These are phyloP conservation scores for Petunia axillaris DNA, from an alignment of 257 asterid genomes.

Conservation along the genomic window DNA sequence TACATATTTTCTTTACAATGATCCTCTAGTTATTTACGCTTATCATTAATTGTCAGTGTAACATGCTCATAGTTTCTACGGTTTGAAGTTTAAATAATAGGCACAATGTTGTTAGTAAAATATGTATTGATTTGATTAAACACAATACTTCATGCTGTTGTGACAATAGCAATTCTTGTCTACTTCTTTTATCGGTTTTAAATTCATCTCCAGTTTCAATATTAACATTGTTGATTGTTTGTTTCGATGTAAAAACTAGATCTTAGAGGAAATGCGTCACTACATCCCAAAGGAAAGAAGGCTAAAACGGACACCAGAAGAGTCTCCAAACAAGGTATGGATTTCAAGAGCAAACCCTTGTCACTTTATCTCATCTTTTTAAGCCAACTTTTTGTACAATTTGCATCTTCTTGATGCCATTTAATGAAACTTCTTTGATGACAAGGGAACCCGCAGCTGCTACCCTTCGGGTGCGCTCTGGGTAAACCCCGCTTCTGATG, in stretches of 20 bases:
- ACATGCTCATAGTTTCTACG: too few species aligned
- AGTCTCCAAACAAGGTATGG: neutral
- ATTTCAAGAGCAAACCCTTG: slow-evolving; percentile 4
- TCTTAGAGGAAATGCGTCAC: neutral
- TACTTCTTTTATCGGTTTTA: neutral
- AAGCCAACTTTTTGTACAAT: too few species aligned
- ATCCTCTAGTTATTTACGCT: neutral
- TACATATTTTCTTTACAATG: too few species aligned
- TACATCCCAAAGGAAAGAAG: neutral
- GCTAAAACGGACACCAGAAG: neutral
- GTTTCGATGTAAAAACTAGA: neutral
- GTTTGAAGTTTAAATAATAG: too few species aligned
- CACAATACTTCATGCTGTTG: neutral
- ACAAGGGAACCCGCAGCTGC: too few species aligned
- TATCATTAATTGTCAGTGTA: neutral
- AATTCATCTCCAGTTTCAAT: neutral
- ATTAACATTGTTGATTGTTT: neutral
- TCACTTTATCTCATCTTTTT: neutral
- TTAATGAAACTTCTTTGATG: too few species aligned
- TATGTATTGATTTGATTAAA: too few species aligned
- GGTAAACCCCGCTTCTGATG: too few species aligned
- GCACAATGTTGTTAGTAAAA: too few species aligned
- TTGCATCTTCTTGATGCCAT: too few species aligned
- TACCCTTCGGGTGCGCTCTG: too few species aligned
- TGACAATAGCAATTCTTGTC: neutral